phyloP scores from a whole-genome alignment of 1,284 basidiomycete species.

The Rhodotorula sp. region DNA sequence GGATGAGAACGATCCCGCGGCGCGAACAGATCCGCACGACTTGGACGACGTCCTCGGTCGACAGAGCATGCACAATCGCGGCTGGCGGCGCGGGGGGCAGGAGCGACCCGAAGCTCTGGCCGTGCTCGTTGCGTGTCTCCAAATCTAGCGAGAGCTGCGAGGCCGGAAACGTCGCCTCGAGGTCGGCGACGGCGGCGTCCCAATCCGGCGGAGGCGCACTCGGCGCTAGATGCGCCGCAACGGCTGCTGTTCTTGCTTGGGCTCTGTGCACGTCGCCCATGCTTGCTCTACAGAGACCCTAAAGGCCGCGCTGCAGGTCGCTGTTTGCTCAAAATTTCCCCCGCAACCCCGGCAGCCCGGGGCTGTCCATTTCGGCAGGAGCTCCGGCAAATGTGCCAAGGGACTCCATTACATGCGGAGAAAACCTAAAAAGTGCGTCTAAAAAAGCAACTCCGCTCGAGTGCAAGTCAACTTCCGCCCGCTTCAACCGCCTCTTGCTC shows the following conservation, averaged over 20 bases:
- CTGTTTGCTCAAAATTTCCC: too few species aligned
- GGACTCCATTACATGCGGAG: too few species aligned
- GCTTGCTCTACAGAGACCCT: too few species aligned
- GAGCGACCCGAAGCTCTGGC: slow-evolving; percentile 22
- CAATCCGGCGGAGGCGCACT: slow-evolving; percentile 1
- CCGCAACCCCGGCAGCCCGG: too few species aligned
- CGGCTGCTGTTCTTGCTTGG: too few species aligned
- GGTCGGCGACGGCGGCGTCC: slow-evolving; percentile 8
- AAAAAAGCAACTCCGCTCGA: too few species aligned
- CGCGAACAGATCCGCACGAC: slow-evolving; percentile 64
- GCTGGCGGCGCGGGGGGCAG: slow-evolving; percentile 19
- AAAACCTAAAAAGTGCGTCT: too few species aligned
- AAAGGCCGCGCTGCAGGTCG: too few species aligned
- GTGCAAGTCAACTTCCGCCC: too few species aligned
- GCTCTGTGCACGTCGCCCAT: too few species aligned
- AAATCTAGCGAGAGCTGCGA: slow-evolving; percentile 28
- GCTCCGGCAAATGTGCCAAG: too few species aligned
- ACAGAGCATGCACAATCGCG: slow-evolving; percentile 25
- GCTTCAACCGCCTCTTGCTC: not conserved
- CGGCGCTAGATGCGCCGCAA: not conserved
- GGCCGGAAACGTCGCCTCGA: slow-evolving; percentile 15
- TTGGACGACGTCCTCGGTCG: slow-evolving; percentile 59
- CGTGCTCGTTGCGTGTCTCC: slow-evolving; percentile 13
- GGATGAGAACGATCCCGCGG: slow-evolving; percentile 63
- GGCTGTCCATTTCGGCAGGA: too few species aligned